Evolutionary conservation across 345 rosid genomes (phyloP).

Genomic region (Abelmoschus esculentus): DNA sequence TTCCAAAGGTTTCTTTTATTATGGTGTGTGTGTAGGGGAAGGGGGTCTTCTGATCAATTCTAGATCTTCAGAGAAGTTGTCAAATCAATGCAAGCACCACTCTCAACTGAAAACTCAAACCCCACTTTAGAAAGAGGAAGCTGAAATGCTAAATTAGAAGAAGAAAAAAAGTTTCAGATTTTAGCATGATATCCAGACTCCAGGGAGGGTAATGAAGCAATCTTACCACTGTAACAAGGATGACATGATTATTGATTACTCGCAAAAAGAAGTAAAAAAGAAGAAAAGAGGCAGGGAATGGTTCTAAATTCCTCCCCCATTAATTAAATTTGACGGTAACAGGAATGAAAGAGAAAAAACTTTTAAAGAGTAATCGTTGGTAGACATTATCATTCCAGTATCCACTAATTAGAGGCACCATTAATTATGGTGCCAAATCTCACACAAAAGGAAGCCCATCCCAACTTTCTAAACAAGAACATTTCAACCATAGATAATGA

Average conservation of each 20-base stretch:
- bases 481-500: not conserved
- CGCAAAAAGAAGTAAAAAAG: not conserved
- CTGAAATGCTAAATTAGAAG: conserved; percentile 3
- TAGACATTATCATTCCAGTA: not conserved
- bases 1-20: not conserved
- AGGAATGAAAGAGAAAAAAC: not conserved
- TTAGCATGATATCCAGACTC: not conserved
- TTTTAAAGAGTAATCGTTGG: not conserved
- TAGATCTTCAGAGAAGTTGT: not conserved
- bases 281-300: not conserved
- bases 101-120: not conserved
- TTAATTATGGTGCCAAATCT: not conserved
- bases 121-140: not conserved
- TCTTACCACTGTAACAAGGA: not conserved
- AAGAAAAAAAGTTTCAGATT: not conserved
- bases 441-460: not conserved
- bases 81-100: not conserved
- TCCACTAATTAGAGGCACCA: not conserved
- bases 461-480: not conserved
- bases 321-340: not conserved
- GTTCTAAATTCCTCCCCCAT: not conserved
- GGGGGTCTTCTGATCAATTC: not conserved
- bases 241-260: not conserved
- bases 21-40: no score
- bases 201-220: not conserved